These are phyloP conservation scores for Ceratobasidium sp. DNA, from an alignment of 1,284 basidiomycete genomes.

Conservation along the genomic window DNA sequence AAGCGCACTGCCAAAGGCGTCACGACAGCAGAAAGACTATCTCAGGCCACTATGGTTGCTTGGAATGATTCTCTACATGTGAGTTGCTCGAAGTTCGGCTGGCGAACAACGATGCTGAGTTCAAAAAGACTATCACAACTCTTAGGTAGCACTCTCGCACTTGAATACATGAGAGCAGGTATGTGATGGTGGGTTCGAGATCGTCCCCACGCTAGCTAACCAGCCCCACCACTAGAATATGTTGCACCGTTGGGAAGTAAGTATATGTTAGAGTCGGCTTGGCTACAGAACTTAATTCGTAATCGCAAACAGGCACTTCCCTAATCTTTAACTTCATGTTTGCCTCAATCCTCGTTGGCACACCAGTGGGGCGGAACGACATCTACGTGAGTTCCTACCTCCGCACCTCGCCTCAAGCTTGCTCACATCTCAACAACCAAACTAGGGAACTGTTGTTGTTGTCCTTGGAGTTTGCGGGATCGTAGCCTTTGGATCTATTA, in stretches of 20 bases:
- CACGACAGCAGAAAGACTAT: slow-evolving; percentile 71
- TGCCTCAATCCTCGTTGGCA: slow-evolving; percentile 73
- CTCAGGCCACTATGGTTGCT: slow-evolving; percentile 82
- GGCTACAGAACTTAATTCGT: slow-evolving; percentile 31
- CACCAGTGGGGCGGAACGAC: slow-evolving; percentile 81
- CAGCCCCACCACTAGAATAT: slow-evolving; percentile 69
- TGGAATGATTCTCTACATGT: slow-evolving; percentile 86
- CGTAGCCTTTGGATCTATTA: slow-evolving; percentile 85
- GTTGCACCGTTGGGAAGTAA: slow-evolving; percentile 76
- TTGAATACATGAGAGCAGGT: slow-evolving; percentile 89
- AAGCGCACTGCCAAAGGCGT: slow-evolving; percentile 73
- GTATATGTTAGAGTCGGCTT: slow-evolving; percentile 45
- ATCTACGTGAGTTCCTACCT: slow-evolving; percentile 67
- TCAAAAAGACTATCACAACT: slow-evolving; percentile 76
- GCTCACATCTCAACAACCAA: not conserved
- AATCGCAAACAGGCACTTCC: slow-evolving; percentile 66
- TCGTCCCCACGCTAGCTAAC: slow-evolving; percentile 15
- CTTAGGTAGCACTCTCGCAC: slow-evolving; percentile 84
- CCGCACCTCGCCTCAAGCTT: not conserved
- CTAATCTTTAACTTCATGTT: slow-evolving; percentile 91
- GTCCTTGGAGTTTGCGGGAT: slow-evolving; percentile 84
- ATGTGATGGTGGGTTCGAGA: slow-evolving; percentile 41
- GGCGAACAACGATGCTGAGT: slow-evolving; percentile 41
- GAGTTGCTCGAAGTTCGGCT: slow-evolving; percentile 49
- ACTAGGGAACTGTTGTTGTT: slow-evolving; percentile 80